Evolutionary conservation across 2,329 filamentous ascomycete species (phyloP).

Genomic region (Scopulariopsis brevicaulis): DNA sequence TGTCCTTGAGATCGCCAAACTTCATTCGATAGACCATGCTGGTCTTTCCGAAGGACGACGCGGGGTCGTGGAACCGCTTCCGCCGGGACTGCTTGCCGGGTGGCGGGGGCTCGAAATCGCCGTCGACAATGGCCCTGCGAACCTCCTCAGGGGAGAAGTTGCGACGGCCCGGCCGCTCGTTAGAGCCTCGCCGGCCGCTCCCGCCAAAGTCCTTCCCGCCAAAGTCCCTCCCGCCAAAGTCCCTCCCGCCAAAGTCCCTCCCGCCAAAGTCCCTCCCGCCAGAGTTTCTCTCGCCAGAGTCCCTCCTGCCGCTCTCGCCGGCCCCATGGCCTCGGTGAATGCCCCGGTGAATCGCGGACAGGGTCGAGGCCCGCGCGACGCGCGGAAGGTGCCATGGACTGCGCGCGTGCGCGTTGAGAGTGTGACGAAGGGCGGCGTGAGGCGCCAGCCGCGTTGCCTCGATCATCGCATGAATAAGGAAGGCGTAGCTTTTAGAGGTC

Average conservation of each 20-base stretch:
- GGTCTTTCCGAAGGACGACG: slow-evolving; percentile 36
- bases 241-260: too few species aligned
- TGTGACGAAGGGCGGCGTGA: slow-evolving; percentile 9
- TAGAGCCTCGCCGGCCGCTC: not conserved
- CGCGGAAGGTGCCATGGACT: slow-evolving; percentile 4
- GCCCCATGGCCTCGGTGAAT: slow-evolving; percentile 37
- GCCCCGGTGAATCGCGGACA: slow-evolving; percentile 60
- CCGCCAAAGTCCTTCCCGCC: too few species aligned
- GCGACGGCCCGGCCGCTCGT: too few species aligned
- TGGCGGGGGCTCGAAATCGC: not conserved
- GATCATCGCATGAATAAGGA: slow-evolving; percentile 2
- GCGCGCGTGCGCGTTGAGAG: slow-evolving; percentile 6
- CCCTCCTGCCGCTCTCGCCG: too few species aligned
- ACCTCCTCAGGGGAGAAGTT: slow-evolving; percentile 6
- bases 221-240: too few species aligned
- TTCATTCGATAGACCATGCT: slow-evolving; percentile 45
- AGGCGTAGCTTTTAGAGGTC: not conserved
- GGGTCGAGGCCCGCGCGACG: slow-evolving; percentile 12
- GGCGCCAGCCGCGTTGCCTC: not conserved
- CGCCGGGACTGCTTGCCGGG: slow-evolving; percentile 29
- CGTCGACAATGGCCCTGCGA: slow-evolving; percentile 18
- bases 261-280: too few species aligned
- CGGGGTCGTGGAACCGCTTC: slow-evolving; percentile 39
- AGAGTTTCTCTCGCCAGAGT: too few species aligned
- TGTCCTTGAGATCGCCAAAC: slow-evolving; percentile 26